Conservation (phyloP, 352 stramenopile species). For the Plasmopara halstedii region DNA sequence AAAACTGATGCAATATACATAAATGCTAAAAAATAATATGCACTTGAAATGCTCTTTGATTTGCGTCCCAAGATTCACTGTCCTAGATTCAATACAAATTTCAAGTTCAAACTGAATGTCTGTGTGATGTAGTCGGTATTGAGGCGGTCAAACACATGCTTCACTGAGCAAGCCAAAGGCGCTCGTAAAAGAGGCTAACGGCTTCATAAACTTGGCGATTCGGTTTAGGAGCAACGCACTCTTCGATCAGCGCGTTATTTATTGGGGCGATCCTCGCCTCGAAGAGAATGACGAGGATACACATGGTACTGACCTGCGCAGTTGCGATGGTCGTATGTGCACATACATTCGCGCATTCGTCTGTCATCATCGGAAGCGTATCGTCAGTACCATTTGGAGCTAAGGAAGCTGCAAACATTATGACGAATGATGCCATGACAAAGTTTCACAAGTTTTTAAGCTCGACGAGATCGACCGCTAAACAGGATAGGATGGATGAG, state of each 20-base stretch:
- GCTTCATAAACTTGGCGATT: conserved; percentile 8
- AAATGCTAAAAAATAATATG: not conserved
- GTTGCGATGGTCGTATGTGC: conserved; percentile 4
- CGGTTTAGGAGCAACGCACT: conserved; percentile 13
- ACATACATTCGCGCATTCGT: conserved; percentile 11
- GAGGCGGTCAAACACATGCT: conserved; percentile 13
- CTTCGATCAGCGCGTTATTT: conserved; percentile 12
- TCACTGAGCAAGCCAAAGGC: not conserved
- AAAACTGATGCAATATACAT: not conserved
- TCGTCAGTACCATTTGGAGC: conserved; percentile 9
- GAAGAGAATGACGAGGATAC: conserved; percentile 15
- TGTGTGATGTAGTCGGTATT: not conserved
- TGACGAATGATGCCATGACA: conserved; percentile 2
- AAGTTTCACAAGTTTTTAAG: not conserved
- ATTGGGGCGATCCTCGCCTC: not conserved
- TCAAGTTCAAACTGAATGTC: conserved; percentile 9
- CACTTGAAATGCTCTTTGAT: conserved; percentile 1
- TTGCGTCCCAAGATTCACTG: conserved; percentile 14
- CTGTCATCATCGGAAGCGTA: conserved; percentile 13
- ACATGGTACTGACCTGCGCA: conserved; percentile 7
- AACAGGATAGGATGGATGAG: conserved; percentile 14
- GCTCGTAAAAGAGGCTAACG: conserved; percentile 5
- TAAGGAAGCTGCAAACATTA: conserved; percentile 7
- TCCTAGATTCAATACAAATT: conserved; percentile 14
- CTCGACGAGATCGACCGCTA: not conserved